Base-by-base conservation (phyloP, 495 filamentous ascomycete species). In the Xylaria telfairii region DNA sequence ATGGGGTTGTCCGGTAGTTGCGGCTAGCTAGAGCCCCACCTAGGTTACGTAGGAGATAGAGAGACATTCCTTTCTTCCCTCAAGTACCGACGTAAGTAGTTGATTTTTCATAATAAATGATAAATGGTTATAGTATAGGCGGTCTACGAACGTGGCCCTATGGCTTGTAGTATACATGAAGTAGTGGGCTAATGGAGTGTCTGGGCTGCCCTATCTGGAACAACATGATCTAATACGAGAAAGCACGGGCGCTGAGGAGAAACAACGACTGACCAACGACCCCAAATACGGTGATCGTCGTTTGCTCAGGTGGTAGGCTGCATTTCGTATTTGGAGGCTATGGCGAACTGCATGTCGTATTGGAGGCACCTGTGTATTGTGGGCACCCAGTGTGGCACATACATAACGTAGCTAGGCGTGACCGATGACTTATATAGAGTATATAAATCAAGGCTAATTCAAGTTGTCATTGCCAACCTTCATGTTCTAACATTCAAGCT, bases 311-410 rank as follows among this genome's bases (percentile, higher is more conserved):
- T 59, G 49, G 49, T 3, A 19, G 39, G 44, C 65, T 24, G 65
- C 65, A 67, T 30, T 67, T 67, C 65, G 65, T 67, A 34, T 67
- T 53, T 34, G 8, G 39, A 39, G 46, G 59, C 66, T 34, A 67
- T 46, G 49, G 65, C 51, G 21, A 24, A 21, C 51, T 67, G 37
- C 65, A 67, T 32, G 41, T 67, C 65, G 65, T 67, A 57, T 67
- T 53, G 49, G 49, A 62, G 2, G 21, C 21, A 44, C 44, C 21
- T n/a, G n/a, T n/a, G 4, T 42, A 62, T 62, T 62, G 59, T 62
- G 59, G 59, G n/a, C 30, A 62, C 59, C 37, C 8, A 59, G 10
- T n/a, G 56, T 37, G 19, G 32, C 21, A 21, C n/a, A 46, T 6
- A 34, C 57, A 61, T 41, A 12, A 61, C 34, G 57, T 61, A 61